These are phyloP conservation scores for Termitomyces sp. DNA, from an alignment of 768 basidiomycete species.

Conservation along the genomic window DNA sequence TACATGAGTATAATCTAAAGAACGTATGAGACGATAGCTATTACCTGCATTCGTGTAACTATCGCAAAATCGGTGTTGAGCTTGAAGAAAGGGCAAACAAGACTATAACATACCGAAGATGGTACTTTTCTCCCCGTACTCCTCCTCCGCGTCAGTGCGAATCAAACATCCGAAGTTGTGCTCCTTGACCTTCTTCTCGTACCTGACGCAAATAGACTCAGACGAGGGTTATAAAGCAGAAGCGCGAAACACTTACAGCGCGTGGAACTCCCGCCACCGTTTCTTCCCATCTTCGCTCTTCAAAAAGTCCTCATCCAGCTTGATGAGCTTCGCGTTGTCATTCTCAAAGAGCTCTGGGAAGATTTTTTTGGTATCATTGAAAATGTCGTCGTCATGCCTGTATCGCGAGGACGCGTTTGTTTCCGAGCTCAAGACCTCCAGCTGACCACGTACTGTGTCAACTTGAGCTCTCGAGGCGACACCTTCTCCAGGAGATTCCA, in stretches of 20 bases:
- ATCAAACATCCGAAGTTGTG: constrained; percentile 97
- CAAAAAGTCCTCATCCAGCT: constrained; percentile 89
- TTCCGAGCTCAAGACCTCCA: neutral
- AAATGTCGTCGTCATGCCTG: constrained; percentile 91
- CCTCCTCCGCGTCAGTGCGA: constrained; percentile 69
- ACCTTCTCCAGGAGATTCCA: constrained; percentile 90
- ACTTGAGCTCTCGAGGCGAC: constrained; percentile 65
- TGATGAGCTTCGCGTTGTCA: constrained; percentile 42
- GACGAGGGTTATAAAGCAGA: neutral
- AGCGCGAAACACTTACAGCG: constrained; percentile 37
- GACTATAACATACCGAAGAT: constrained; percentile 69
- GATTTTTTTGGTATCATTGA: constrained; percentile 61
- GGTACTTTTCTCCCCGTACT: constrained; percentile 90
- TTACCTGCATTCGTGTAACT: constrained; percentile 72
- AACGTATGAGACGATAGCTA: neutral
- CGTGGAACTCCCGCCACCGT: constrained; percentile 87
- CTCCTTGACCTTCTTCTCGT: constrained; percentile 87
- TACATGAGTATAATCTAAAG: neutral
- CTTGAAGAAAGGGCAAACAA: constrained; percentile 2
- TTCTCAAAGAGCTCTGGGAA: constrained; percentile 78
- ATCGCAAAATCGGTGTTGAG: neutral
- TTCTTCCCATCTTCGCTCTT: constrained; percentile 87
- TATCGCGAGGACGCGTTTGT: neutral
- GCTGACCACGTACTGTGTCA: constrained; percentile 68
- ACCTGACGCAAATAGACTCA: constrained; percentile 38